These are phyloP conservation scores for Yamadazyma insecticola DNA, from an alignment of 805 yeast species.

Conservation along the genomic window DNA sequence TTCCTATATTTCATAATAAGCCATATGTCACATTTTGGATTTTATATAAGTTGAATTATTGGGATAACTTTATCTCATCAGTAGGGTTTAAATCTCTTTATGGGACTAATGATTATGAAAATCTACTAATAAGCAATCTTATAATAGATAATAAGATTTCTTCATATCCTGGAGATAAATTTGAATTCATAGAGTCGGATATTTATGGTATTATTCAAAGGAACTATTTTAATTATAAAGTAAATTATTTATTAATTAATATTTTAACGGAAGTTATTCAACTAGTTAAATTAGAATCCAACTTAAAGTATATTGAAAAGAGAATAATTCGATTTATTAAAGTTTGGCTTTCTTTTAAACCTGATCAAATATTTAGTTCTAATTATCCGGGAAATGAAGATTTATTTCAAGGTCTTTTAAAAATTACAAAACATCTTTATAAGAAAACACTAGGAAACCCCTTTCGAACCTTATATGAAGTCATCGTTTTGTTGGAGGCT, in stretches of 20 bases:
- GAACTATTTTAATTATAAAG: slow-evolving; percentile 15
- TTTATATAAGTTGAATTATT: slow-evolving; percentile 22
- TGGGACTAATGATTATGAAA: slow-evolving; percentile 14
- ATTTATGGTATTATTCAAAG: slow-evolving; percentile 9
- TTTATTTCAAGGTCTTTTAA: slow-evolving; percentile 19
- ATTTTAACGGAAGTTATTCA: slow-evolving; percentile 12
- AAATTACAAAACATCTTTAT: slow-evolving; percentile 5
- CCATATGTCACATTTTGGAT: slow-evolving; percentile 18
- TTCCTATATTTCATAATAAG: slow-evolving; percentile 7
- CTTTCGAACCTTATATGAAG: too few species aligned
- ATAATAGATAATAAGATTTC: slow-evolving; percentile 13
- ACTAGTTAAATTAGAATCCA: not conserved
- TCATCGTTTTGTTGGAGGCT: too few species aligned
- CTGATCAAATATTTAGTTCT: slow-evolving; percentile 18
- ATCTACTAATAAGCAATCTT: slow-evolving; percentile 20
- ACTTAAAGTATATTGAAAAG: not conserved
- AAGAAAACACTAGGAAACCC: not conserved
- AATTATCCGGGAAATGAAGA: slow-evolving; percentile 22
- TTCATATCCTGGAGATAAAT: not conserved
- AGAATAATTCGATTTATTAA: slow-evolving; percentile 1
- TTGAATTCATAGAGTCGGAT: not conserved
- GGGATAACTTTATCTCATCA: slow-evolving; percentile 19
- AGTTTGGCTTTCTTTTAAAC: slow-evolving; percentile 16
- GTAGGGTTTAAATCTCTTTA: slow-evolving; percentile 7
- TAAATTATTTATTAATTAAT: slow-evolving; percentile 16